Base-by-base conservation (phyloP, 345 rosid genomes). In the Viola odorata region DNA sequence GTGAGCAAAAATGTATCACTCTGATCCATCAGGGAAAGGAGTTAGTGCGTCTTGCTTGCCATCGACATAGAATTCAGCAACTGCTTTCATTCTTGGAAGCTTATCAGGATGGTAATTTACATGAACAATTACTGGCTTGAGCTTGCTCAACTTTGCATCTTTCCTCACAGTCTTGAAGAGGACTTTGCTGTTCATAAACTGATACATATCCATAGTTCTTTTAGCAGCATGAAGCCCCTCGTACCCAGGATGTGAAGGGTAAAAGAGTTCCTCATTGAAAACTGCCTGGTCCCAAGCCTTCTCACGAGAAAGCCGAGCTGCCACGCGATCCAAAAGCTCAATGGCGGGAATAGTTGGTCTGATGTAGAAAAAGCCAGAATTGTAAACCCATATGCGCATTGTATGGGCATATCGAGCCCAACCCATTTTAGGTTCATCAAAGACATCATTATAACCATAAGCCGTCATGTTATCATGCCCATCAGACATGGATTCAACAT, bases 101-200 rank as follows among this genome's bases (percentile, higher is more conserved):
- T 92, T 92, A 75, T 89, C 97, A 0, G 86, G 90, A 75, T 89
- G 96, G 79, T 89, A 89, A 70, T 86, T 92, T 45, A 83, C 41
- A 71, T 92, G 97, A 71, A 87, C 76, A 61, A 87, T 83, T 57
- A 92, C 95, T 0, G 95, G 97, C 75, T 81, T 87, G 72, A 87
- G 47, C 76, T 77, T 86, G 71, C 77, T 90, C 45, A 86, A 71
- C 0, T 73, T 78, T 14, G 72, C 75, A 71, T 85, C 81, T 78
- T 85, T 87, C 73, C 99, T 81, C 47, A 61, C 67, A 37, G 63
- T 71, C 66, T 66, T 71, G 67, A 71, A 71, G 40, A 71, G 66
- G 39, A 71, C 67, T 52, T 71, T 71, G 66, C 70, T 71, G 70
- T 71, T 71, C 75, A 71, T 71, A 41, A 71, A 71, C 53, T 65